Evolutionary conservation across 176 grass and related monocot species (phyloP), one percentile per base, ranked within the genome.

Genomic region (Juncus effusus): DNA sequence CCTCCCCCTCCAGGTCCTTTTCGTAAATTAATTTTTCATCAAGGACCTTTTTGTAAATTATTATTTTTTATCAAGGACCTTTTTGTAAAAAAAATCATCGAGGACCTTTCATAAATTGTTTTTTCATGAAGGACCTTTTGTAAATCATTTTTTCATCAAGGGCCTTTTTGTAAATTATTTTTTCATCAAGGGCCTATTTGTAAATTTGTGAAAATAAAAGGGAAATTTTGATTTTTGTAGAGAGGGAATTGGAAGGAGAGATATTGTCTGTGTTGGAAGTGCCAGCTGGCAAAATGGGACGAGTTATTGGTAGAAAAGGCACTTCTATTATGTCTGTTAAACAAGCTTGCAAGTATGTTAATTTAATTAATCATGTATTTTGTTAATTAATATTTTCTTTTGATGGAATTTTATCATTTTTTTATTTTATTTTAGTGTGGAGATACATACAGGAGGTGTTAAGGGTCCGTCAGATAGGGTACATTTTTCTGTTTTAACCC

Each of bases 271-370:
- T 89, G 60, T 74, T 97, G 64, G 72, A 92, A 80, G 85, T 97
- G 56, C 94, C 94, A 75, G 75, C 85, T 82, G 88, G 94, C 47
- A 97, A 97, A 84, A 97, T 93, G 94, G 94, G 94, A 47, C 85
- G 88, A 49, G 80, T 97, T 64, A 97, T 97, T 77, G 94, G 94
- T 16, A 92, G 62, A 76, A 97, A 72, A 76, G 94, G 88, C 58
- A 74, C 75, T 14, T 86, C 88, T 3, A 97, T 97, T 60, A 88
- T 73, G 82, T 65, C 63, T 37, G 80, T 93, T 69, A 97, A 97
- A 83, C 61, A 80, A 85, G 85, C 78, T 86, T 97, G 94, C 88
- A 88, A 82, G 94, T 97, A 97, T 66, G 12, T 63, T 60, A 57
- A 36, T 64, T 74, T 45, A 64, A 57, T 54, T 59, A 35, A 59